These are phyloP conservation scores for Auriculariales sp. DNA, from an alignment of 768 basidiomycete species.

Conservation along the genomic window DNA sequence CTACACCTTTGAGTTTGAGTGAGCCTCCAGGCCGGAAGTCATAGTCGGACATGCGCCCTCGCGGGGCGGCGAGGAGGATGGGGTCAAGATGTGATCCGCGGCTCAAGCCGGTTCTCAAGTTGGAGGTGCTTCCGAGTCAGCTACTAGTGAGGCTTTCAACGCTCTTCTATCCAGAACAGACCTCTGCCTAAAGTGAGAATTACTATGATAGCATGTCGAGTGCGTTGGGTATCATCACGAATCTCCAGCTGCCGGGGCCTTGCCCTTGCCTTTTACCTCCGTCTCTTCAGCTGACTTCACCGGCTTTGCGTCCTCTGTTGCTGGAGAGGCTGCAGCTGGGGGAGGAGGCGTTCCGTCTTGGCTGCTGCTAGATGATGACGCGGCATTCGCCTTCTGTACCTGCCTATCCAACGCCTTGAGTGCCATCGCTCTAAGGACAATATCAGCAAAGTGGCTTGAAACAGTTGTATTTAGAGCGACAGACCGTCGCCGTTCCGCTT, in stretches of 20 bases:
- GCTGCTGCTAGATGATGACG: not conserved
- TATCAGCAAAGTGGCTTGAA: conserved; percentile 2
- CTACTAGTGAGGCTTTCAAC: not conserved
- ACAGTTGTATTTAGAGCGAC: conserved; percentile 12
- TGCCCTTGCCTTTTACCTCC: not conserved
- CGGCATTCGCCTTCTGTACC: conserved; percentile 19
- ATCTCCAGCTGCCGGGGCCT: not conserved
- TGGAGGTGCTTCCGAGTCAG: not conserved
- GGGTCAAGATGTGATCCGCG: not conserved
- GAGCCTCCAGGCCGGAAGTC: conserved; percentile 74
- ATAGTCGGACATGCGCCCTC: conserved; percentile 61
- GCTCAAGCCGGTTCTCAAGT: not conserved
- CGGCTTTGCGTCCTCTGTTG: not conserved
- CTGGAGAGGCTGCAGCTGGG: not conserved
- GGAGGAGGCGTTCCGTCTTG: not conserved
- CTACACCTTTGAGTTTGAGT: conserved; percentile 79
- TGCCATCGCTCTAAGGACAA: conserved; percentile 64
- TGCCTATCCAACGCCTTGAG: conserved; percentile 93
- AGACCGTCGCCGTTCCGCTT: conserved; percentile 89
- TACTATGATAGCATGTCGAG: not conserved
- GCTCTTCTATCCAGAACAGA: not conserved
- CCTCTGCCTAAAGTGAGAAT: not conserved
- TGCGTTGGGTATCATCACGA: too few species aligned
- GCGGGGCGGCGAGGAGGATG: conserved; percentile 1
- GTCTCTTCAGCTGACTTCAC: not conserved